Evolutionary conservation across 139 green algal species (phyloP).

Genomic region (Coccomyxa sp.): DNA sequence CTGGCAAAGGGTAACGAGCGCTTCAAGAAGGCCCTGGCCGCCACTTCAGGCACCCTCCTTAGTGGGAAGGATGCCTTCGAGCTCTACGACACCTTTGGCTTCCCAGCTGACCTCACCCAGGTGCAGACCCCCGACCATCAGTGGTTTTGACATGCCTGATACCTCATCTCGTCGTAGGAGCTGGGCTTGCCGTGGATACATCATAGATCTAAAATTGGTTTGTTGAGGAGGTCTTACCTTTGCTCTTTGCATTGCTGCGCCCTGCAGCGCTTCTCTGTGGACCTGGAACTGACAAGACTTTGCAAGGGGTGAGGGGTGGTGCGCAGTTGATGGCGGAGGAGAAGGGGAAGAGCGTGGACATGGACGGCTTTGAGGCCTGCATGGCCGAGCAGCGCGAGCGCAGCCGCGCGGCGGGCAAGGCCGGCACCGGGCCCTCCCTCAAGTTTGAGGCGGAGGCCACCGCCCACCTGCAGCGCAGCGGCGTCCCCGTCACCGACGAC

Average conservation of each 20-base stretch:
- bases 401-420: constrained; percentile 36
- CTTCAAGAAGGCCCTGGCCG: constrained; percentile 82
- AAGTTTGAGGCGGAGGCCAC: constrained; percentile 89
- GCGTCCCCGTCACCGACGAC: constrained; percentile 75
- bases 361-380: constrained; percentile 54
- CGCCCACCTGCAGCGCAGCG: constrained; percentile 59
- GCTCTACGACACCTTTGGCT: constrained; percentile 97
- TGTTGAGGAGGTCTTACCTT: too few species aligned
- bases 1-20: constrained; percentile 90
- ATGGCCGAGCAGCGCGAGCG: constrained; percentile 83
- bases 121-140: too few species aligned
- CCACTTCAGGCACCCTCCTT: constrained; percentile 11
- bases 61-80: constrained; percentile 75
- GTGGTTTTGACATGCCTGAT: too few species aligned
- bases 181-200: too few species aligned
- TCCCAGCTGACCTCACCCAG: constrained; percentile 92
- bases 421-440: constrained; percentile 36
- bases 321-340: constrained; percentile 97
- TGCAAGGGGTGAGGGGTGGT: too few species aligned
- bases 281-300: too few species aligned
- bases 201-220: too few species aligned
- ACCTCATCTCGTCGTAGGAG: too few species aligned
- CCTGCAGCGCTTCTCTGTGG: too few species aligned
- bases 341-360: constrained; percentile 78
- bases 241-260: too few species aligned